Base-by-base conservation (phyloP, 306 rosid species). In the Coriaria nepalensis region DNA sequence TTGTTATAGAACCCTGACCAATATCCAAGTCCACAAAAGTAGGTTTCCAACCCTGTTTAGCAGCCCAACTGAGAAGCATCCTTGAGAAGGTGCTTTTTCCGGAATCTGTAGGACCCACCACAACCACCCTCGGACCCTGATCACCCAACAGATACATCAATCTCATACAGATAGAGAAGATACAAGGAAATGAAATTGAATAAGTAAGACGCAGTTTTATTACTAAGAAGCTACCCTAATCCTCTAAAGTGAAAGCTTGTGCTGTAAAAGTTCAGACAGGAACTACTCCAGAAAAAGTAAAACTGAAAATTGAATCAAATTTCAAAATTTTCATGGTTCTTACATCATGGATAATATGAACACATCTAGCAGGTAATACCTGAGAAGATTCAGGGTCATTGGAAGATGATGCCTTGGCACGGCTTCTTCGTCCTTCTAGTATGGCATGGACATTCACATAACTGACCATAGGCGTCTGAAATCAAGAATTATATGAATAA, bases 51-150 rank as follows among this genome's bases (percentile, higher is more conserved):
- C 94, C 94, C 62, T 79, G 92, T 44, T 82, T 90, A 56, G 94
- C 96, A 29, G 98, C 95, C 98, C 95, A 90, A 63, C 98, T 90
- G 60, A 90, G 85, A 69, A 90, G 93, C 94, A 85, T 90, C 82
- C 81, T 79, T 2, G 85, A 75, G 75, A 81, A 63, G 14, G 98
- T 75, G 59, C 95, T 85, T 62, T 85, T 90, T 39, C 95, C 98
- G 9, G 83, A 79, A 75, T 90, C 98, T 0, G 94, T 66, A 48
- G 95, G 94, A 53, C 98, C 98, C 49, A 90, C 95, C 35, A 90
- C 95, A 60, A 90, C 77, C 63, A 90, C 94, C 79, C 94, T 73
- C 33, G 98, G 98, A n/a, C 95, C 95, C 98, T 90, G 71, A 49
- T 20, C 15, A 32, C 38, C 11, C 53, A 59, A 68, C 49, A 43